Conservation (phyloP, 805 yeast species). For the Candida verbasci region DNA sequence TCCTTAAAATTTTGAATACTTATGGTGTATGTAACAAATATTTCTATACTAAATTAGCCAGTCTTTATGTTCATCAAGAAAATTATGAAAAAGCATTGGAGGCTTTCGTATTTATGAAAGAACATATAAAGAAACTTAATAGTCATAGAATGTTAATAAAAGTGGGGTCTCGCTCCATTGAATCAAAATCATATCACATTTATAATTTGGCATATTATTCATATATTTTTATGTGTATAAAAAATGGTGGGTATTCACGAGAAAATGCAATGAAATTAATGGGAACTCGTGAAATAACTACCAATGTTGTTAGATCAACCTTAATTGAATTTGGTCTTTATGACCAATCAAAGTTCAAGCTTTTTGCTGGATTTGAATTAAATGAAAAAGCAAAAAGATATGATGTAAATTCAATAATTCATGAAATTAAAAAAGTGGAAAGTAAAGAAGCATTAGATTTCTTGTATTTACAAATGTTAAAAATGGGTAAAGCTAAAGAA, state of each 20-base stretch:
- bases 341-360: slow-evolving; percentile 8
- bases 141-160: not conserved
- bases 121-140: not conserved
- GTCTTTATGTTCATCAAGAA: slow-evolving; percentile 13
- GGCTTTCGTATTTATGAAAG: not conserved
- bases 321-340: too few relatives aligned
- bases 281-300: not conserved
- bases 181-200: slow-evolving; percentile 8
- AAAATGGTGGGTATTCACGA: slow-evolving; percentile 12
- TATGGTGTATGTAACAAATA: slow-evolving; percentile 30
- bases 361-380: too few relatives aligned
- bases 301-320: not conserved
- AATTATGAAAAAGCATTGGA: slow-evolving; percentile 22
- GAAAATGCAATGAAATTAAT: slow-evolving; percentile 2
- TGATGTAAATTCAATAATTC: slow-evolving; percentile 31
- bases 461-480: slow-evolving; percentile 9
- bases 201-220: slow-evolving; percentile 30
- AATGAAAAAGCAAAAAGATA: not conserved
- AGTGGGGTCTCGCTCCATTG: not conserved
- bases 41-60: slow-evolving; percentile 24
- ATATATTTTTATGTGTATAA: slow-evolving; percentile 25
- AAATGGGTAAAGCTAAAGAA: slow-evolving; percentile 14
- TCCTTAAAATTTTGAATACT: slow-evolving; percentile 12
- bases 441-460: not conserved
- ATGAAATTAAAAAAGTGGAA: slow-evolving; percentile 3